Base-by-base conservation (phyloP, 331 rosid species). In the Dryas integrifolia region DNA sequence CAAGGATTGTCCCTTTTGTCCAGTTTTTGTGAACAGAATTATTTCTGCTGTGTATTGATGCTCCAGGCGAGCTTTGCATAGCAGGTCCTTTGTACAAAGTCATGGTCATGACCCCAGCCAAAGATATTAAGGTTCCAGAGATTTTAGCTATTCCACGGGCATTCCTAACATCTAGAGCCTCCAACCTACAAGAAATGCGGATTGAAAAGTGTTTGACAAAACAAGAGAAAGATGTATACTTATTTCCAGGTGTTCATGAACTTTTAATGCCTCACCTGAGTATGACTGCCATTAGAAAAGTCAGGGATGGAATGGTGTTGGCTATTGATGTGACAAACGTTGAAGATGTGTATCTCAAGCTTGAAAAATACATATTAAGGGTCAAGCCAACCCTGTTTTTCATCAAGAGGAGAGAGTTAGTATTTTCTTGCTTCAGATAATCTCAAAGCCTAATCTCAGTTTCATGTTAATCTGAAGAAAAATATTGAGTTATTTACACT, bases 341-440 rank as follows among this genome's bases (percentile, higher is more conserved):
- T 49, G 77, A 59, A 73, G 77, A 73, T 30, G 77, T 73, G 70
- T 61, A 73, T 58, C 24, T 73, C 52, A 73, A 41, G 77, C 77
- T 73, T 12, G 63, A 62, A 50, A 73, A 73, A 16, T 73, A 73
- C 60, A 51, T 39, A 9, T 73, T 62, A 49, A 73, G 67, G 52
- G 77, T 62, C 24, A 73, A 62, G 61, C 62, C 7, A 16, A 38
- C 51, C 70, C 77, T 73, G 77, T 24, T 15, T 38, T 56, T 10
- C 76, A 72, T 72, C 68, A 60, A 72, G 3, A 59, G 49, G 47
- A 58, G 35, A n/a, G 46, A 52, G 58, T 48, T 4, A 59, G 18
- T 35, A 59, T 46, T 45, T 71, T 30, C 57, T 38, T 44, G 4
- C 56, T 26, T 67, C 72, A 67, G 53, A 43, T 21, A 18, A 43